Evolutionary conservation across 2,329 filamentous ascomycete genomes (phyloP), one percentile per base, ranked within the genome.

Genomic region (Fusarium sp.): DNA sequence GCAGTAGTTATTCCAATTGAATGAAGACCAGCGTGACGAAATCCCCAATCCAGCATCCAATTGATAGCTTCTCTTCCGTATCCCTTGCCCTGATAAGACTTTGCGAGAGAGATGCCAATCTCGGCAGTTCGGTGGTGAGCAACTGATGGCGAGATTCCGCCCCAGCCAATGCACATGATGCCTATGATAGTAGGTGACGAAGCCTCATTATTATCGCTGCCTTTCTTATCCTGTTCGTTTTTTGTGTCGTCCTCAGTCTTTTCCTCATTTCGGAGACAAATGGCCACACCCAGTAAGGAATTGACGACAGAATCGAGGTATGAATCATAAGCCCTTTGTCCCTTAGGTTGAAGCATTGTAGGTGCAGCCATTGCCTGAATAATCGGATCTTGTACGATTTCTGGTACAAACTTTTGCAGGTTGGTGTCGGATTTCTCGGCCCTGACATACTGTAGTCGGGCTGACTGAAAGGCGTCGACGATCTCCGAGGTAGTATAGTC

Each of bases 81-180:
- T 0, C 61, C 61, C 15, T 64, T 57, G 19, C 59, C 51, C 6
- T 64, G 61, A 1, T 64, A 17, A 3, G 47, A 24, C 9, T 64
- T 64, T 0, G 28, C 0, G 13, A 64, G 19, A 0, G 44, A 14
- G 28, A 64, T 58, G 5, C 61, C 61, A 11, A 64, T 64, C 17
- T 64, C 61, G 2, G 61, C 33, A 19, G 34, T 64, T 1, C 61
- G 51, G 5, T 64, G 61, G 13, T 64, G 61, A 1, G 44, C 52
- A 0, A 44, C 39, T 4, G 43, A 21, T 2, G 26, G 21, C n/a
- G 61, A 40, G 28, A 64, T 45, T 7, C 61, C 61, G 2, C 61
- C 61, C 61, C 61, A 64, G 2, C 61, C 61, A 9, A 64, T 50
- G 14, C 61, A 64, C 26, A 64, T 63, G n/a, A 64, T 39, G 6